phyloP scores from a whole-genome alignment of 2,329 filamentous ascomycete species.

The Aspergillus felis region DNA sequence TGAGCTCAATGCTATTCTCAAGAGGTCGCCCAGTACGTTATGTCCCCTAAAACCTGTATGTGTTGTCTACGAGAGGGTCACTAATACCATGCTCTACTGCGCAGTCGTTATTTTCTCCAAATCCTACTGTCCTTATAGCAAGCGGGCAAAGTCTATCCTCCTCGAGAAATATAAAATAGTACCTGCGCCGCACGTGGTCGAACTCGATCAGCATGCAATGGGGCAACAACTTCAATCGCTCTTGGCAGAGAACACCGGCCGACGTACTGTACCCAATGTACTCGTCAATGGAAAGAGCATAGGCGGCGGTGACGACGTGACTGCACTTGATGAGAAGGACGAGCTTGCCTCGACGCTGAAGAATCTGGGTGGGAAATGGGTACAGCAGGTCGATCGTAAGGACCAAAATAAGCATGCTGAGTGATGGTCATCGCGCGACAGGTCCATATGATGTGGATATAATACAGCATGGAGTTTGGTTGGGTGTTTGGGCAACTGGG shows the following conservation, averaged over 20 bases:
- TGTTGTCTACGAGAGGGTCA: not conserved
- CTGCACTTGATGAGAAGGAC: slow-evolving; percentile 63
- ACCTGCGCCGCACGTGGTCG: slow-evolving; percentile 80
- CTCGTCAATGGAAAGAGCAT: slow-evolving; percentile 84
- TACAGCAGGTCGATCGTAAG: slow-evolving; percentile 38
- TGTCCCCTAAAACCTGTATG: not conserved
- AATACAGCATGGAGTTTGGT: not conserved
- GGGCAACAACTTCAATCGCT: slow-evolving; percentile 69
- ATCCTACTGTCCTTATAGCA: slow-evolving; percentile 82
- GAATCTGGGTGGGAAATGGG: slow-evolving; percentile 66
- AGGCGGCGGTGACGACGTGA: slow-evolving; percentile 84
- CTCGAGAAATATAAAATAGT: slow-evolving; percentile 79
- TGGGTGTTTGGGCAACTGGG: not conserved
- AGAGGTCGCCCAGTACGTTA: slow-evolving; percentile 72
- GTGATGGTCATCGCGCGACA: not conserved
- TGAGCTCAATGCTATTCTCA: slow-evolving; percentile 74
- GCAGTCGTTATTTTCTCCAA: slow-evolving; percentile 95
- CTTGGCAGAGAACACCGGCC: slow-evolving; percentile 69
- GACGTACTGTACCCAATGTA: slow-evolving; percentile 86
- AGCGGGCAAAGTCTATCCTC: slow-evolving; percentile 78
- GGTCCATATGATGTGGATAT: not conserved
- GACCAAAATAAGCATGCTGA: slow-evolving; percentile 8
- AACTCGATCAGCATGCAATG: slow-evolving; percentile 78
- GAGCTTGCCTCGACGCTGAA: slow-evolving; percentile 68
- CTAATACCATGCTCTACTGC: slow-evolving; percentile 2